Evolutionary conservation across 179 eudicot species (phyloP).

Genomic region (Nepenthes alata): DNA sequence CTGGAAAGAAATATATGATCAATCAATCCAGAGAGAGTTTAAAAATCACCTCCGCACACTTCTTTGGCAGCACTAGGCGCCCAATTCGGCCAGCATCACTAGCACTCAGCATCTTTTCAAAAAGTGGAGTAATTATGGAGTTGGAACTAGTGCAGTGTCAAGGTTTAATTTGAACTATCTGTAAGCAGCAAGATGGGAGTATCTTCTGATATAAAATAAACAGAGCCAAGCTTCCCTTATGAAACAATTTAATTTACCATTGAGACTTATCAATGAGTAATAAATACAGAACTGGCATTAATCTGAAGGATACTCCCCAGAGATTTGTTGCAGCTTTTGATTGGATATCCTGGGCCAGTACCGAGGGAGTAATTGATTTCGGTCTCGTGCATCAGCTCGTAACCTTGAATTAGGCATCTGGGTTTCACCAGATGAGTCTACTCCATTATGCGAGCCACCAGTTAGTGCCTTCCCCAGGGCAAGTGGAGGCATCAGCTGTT

Average conservation of each 20-base stretch:
- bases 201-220: background rate
- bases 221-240: background rate
- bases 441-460: slow-evolving; percentile 14
- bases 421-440: slow-evolving; percentile 23
- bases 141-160: slow-evolving; percentile 29
- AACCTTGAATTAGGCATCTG: slow-evolving; percentile 21
- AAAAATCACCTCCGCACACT: slow-evolving; percentile 61
- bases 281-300: background rate
- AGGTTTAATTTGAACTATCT: slow-evolving; percentile 5
- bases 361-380: slow-evolving; percentile 30
- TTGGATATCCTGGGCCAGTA: slow-evolving; percentile 42
- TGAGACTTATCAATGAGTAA: background rate
- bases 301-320: slow-evolving; percentile 55
- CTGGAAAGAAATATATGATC: background rate
- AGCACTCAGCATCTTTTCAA: slow-evolving; percentile 67
- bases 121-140: slow-evolving; percentile 45
- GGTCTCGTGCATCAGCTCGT: slow-evolving; percentile 22
- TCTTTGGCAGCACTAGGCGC: slow-evolving; percentile 67
- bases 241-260: background rate
- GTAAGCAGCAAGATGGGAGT: background rate
- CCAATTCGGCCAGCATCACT: slow-evolving; percentile 71
- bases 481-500: slow-evolving; percentile 14
- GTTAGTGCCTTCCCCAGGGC: slow-evolving; percentile 17
- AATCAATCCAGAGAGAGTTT: background rate
- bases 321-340: slow-evolving; percentile 33